Evolutionary conservation across 148 eudicot species (phyloP).

Genomic region (Vaccinium corymbosum): DNA sequence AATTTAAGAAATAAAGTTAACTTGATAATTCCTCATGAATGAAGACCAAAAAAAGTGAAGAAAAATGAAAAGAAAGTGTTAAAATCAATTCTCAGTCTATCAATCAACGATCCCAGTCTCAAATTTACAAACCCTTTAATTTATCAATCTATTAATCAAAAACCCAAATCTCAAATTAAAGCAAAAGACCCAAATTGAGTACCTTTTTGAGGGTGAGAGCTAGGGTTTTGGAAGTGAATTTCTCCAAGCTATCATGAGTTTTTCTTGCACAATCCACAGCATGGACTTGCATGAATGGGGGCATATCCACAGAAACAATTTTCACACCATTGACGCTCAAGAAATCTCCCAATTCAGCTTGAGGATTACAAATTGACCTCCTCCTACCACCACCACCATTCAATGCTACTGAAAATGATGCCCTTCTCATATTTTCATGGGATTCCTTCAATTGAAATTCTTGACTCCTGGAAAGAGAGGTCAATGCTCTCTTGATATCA

Average conservation of each 20-base stretch:
- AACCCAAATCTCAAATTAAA: conserved; percentile 9
- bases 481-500: conserved; percentile 16
- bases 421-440: conserved; percentile 11
- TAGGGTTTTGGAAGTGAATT: conserved; percentile 76
- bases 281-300: conserved; percentile 88
- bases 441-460: conserved; percentile 18
- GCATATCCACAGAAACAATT: conserved; percentile 86
- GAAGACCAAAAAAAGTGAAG: neutral
- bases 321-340: conserved; percentile 65
- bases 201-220: conserved; percentile 95
- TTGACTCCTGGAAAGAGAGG: conserved; percentile 22
- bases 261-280: conserved; percentile 91
- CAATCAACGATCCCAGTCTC: neutral
- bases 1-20: too few relatives aligned
- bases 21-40: neutral
- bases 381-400: conserved; percentile 38
- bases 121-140: conserved; percentile 10
- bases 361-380: conserved; percentile 54
- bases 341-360: conserved; percentile 66
- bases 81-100: neutral
- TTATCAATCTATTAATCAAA: conserved; percentile 9
- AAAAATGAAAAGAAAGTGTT: neutral
- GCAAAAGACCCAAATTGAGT: neutral
- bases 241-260: conserved; percentile 81
- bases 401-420: conserved; percentile 24